Percentiles rank a stretch among this genome's conserved stretches.
Conservation (phyloP, 2,329 filamentous ascomycete genomes). For the Cryphonectria japonica region DNA sequence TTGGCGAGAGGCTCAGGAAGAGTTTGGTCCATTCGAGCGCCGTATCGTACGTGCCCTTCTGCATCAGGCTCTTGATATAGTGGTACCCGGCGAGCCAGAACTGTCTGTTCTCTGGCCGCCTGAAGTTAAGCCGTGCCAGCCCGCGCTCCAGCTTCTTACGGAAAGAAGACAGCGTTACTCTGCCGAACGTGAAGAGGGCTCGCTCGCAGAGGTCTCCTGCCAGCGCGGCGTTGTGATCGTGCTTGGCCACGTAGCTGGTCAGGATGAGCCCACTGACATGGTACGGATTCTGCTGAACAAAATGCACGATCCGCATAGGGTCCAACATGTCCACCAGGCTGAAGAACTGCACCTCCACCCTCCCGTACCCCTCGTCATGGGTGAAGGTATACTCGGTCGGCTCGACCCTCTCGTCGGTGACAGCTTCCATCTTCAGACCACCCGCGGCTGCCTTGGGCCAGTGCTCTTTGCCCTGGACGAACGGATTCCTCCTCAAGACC, state of each 20-base stretch:
- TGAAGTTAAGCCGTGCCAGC: constrained; percentile 79
- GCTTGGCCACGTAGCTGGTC: constrained; percentile 88
- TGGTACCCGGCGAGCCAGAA: constrained; percentile 89
- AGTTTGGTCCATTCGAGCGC: constrained; percentile 93
- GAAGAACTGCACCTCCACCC: constrained; percentile 76
- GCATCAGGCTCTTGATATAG: constrained; percentile 82
- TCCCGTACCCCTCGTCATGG: constrained; percentile 75
- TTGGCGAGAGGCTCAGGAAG: constrained; percentile 72
- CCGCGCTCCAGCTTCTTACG: constrained; percentile 75
- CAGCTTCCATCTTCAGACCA: constrained; percentile 78
- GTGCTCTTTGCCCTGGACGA: constrained; percentile 83
- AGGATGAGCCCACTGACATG: constrained; percentile 94
- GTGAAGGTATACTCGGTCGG: constrained; percentile 76
- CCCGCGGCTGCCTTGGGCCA: constrained; percentile 82
- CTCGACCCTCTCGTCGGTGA: constrained; percentile 50
- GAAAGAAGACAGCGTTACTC: constrained; percentile 83
- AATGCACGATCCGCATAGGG: constrained; percentile 77
- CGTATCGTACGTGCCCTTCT: constrained; percentile 92
- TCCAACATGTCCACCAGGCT: constrained; percentile 81
- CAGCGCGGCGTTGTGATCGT: constrained; percentile 85
- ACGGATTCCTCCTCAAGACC: constrained; percentile 76
- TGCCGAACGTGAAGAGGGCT: constrained; percentile 91
- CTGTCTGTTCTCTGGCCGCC: constrained; percentile 84
- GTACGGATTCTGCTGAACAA: constrained; percentile 78
- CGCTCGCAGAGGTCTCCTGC: constrained; percentile 88